A percentile compares a stretch with the other conserved stretches of the same genome.
Evolutionary conservation across 179 eudicot genomes (phyloP).

Genomic region (Spinacia oleracea): DNA sequence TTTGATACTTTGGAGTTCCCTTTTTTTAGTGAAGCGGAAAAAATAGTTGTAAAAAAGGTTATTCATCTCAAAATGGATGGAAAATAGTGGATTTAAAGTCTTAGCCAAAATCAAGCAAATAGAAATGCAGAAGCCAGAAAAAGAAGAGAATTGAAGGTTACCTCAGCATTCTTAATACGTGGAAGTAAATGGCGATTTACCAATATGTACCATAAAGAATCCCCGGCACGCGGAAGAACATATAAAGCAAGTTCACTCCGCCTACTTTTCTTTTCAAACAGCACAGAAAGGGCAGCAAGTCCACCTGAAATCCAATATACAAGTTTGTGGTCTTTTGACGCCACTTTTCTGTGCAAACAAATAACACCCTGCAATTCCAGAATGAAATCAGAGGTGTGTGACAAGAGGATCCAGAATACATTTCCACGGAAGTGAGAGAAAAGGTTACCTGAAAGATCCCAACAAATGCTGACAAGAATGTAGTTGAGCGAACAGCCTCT

Average conservation of each 20-base stretch:
- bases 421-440: background rate
- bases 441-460: slow-evolving; percentile 86
- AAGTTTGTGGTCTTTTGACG: slow-evolving; percentile 88
- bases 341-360: slow-evolving; percentile 95
- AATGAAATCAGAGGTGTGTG: slow-evolving; percentile 25
- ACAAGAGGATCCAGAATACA: slow-evolving; percentile 16
- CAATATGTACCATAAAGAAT: slow-evolving; percentile 90
- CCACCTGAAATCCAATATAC: slow-evolving; percentile 97
- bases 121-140: background rate
- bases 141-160: slow-evolving; percentile 31
- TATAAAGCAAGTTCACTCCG: slow-evolving; percentile 91
- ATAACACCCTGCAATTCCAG: slow-evolving; percentile 60
- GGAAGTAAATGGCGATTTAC: slow-evolving; percentile 92
- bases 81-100: background rate
- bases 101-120: background rate
- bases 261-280: slow-evolving; percentile 87
- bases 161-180: slow-evolving; percentile 86
- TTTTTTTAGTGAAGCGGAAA: background rate
- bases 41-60: background rate
- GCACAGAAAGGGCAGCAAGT: slow-evolving; percentile 80
- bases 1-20: background rate
- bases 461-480: slow-evolving; percentile 94
- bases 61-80: slow-evolving; percentile 1
- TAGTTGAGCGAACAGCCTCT: slow-evolving; percentile 89
- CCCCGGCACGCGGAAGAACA: slow-evolving; percentile 96